phyloP scores from a whole-genome alignment of 1,284 basidiomycete species.

The Marasmius tenuissimus region DNA sequence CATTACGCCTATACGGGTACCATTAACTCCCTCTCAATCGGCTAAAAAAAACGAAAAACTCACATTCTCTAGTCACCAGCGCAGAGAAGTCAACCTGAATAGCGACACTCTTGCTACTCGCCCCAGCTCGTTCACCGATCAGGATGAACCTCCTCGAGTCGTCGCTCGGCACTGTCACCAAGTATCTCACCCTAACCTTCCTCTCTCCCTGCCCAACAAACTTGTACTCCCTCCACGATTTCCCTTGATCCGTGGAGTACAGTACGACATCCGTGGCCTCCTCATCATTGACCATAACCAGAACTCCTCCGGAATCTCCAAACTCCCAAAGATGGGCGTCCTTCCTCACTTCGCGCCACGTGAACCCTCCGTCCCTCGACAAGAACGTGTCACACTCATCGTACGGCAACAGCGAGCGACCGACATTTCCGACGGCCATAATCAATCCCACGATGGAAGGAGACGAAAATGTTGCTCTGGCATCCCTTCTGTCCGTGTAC shows the following conservation, averaged over 20 bases:
- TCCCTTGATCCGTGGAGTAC: conserved; percentile 88
- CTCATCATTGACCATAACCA: conserved; percentile 95
- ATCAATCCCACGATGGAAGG: conserved; percentile 91
- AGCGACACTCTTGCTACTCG: conserved; percentile 52
- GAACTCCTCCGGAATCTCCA: conserved; percentile 93
- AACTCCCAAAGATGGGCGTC: conserved; percentile 98
- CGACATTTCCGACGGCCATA: conserved; percentile 98
- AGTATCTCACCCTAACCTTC: conserved; percentile 72
- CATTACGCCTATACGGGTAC: conserved; percentile 55
- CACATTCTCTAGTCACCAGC: conserved; percentile 76
- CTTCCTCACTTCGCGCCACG: conserved; percentile 98
- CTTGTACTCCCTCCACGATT: conserved; percentile 84
- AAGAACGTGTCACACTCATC: conserved; percentile 93
- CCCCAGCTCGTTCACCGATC: conserved; percentile 64
- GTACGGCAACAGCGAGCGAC: conserved; percentile 80
- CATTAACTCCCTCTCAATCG: conserved; percentile 12
- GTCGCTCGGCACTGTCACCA: conserved; percentile 90
- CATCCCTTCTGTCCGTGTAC: conserved; percentile 91
- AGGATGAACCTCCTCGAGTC: conserved; percentile 91
- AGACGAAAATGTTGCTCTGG: conserved; percentile 88
- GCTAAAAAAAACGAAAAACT: conserved; percentile 25
- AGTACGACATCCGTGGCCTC: conserved; percentile 87
- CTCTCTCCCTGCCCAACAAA: conserved; percentile 60
- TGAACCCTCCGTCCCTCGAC: conserved; percentile 94
- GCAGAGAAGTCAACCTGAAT: conserved; percentile 91